Base-by-base conservation (phyloP, 306 rosid species). In the Rosa lucieae region DNA sequence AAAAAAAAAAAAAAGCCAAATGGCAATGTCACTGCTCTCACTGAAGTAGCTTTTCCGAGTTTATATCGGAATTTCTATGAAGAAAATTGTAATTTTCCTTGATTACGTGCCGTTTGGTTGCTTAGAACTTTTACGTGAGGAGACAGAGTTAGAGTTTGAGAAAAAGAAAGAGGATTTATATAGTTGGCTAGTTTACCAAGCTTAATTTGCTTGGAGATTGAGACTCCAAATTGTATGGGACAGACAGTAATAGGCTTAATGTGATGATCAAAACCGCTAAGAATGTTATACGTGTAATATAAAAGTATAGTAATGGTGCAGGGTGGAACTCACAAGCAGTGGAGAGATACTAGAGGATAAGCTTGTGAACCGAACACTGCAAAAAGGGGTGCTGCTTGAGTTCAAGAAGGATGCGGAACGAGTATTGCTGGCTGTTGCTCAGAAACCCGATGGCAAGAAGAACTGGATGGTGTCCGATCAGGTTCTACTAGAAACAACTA, bases 391-490 rank as follows among this genome's bases (percentile, higher is more conserved):
- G 80, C 89, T 96, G 77, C 86, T 96, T 76, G 99, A 96, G 85
- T 93, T 90, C 89, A 93, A 88, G 92, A 93, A 93, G 92, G 99
- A 93, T 67, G 79, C 98, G 52, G 99, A 91, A 49, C 88, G 94
- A 79, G 80, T 85, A 43, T 75, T 96, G 84, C 86, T 96, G 72
- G 99, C 97, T 35, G 91, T 96, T 82, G 91, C 96, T 75, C 97
- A 89, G 84, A 88, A 88, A 80, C 98, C 97, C 17, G 99, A 96
- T 80, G 98, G 99, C 85, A 96, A 96, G 90, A 96, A 93, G 87
- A 96, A 96, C 81, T 96, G 99, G 99, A 91, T 91, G 93, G 99
- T 96, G 87, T 91, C 86, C 73, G 99, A 96, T 96, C 97, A 96
- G 99, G 98, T 93, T 93, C 91, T 90, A 81, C 85, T 93, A 77